A percentile compares a stretch with the other conserved stretches of the same genome.
Evolutionary conservation across 2,329 filamentous ascomycete species (phyloP).

Genomic region (Phialophora tarda): DNA sequence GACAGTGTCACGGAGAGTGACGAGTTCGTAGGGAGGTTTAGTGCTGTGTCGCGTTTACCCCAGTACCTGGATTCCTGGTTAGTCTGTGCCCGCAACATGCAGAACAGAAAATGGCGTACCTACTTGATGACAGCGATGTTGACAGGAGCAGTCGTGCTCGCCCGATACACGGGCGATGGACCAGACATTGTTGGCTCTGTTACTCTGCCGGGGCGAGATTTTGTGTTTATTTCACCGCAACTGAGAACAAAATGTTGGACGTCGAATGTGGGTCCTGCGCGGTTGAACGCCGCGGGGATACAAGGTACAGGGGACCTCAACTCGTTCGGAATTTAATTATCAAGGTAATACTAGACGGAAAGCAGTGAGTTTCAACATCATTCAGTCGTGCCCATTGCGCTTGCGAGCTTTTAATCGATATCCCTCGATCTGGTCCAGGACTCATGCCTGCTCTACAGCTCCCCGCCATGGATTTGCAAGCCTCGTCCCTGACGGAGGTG

Average conservation of each 20-base stretch:
- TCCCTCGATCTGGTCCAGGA: neutral
- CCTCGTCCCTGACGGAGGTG: neutral
- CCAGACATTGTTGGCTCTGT: constrained; percentile 32
- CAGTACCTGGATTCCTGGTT: constrained; percentile 68
- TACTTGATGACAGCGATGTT: constrained; percentile 43
- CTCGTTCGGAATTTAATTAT: neutral
- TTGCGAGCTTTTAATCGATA: neutral
- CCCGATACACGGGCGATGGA: constrained; percentile 69
- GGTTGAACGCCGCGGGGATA: neutral
- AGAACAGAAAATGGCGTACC: constrained; percentile 36
- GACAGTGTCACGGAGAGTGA: constrained; percentile 96
- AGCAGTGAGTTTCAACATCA: neutral
- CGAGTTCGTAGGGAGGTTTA: constrained; percentile 97
- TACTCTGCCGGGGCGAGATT: neutral
- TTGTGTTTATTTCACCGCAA: constrained; percentile 7
- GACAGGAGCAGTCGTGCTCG: constrained; percentile 83
- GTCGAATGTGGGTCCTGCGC: neutral
- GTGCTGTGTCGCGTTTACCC: constrained; percentile 92
- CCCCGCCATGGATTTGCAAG: neutral
- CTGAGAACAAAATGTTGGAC: constrained; percentile 6
- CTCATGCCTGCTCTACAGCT: neutral
- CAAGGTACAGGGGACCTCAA: neutral
- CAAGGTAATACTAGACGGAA: neutral
- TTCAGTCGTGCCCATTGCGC: too few species aligned
- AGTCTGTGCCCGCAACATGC: neutral